phyloP scores from a whole-genome alignment of 306 rosid species.

The Prosopis cineraria region DNA sequence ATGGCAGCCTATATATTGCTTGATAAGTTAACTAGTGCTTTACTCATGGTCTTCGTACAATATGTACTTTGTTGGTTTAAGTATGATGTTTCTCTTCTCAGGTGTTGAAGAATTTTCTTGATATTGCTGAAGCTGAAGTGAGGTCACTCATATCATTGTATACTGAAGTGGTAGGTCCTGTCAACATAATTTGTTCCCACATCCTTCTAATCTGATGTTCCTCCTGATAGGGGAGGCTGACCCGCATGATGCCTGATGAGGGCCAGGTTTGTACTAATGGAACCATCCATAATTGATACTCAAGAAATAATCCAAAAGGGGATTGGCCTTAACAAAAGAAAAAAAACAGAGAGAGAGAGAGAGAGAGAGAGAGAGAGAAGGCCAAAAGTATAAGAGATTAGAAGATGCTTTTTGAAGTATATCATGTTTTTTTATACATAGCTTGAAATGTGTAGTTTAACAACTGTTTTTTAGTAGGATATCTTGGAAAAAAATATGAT shows the following conservation, averaged over 20 bases:
- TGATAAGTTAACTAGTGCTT: not conserved
- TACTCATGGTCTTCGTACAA: conserved; percentile 13
- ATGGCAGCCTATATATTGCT: not conserved
- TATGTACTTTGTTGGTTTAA: not conserved
- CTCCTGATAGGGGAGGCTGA: not conserved
- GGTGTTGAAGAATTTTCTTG: conserved; percentile 89
- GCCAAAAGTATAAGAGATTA: not conserved
- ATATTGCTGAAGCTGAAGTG: conserved; percentile 96
- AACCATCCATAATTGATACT: not conserved
- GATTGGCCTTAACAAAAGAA: not conserved
- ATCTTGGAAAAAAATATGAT: not conserved
- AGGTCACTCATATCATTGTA: conserved; percentile 90
- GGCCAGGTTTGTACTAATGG: not conserved
- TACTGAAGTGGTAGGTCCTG: conserved; percentile 88
- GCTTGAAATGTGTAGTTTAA: not conserved
- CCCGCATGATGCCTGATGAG: conserved; percentile 1
- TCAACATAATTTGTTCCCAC: not conserved
- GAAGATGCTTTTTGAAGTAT: not conserved
- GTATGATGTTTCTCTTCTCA: conserved; percentile 43
- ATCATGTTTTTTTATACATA: not conserved
- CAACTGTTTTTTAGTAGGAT: not conserved
- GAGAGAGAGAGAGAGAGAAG: too few relatives aligned
- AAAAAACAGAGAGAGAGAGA: not conserved
- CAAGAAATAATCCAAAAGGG: not conserved
- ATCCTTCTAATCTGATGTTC: conserved; percentile 13